phyloP scores from a whole-genome alignment of 495 filamentous ascomycete species.

The Penicillium goetzii region DNA sequence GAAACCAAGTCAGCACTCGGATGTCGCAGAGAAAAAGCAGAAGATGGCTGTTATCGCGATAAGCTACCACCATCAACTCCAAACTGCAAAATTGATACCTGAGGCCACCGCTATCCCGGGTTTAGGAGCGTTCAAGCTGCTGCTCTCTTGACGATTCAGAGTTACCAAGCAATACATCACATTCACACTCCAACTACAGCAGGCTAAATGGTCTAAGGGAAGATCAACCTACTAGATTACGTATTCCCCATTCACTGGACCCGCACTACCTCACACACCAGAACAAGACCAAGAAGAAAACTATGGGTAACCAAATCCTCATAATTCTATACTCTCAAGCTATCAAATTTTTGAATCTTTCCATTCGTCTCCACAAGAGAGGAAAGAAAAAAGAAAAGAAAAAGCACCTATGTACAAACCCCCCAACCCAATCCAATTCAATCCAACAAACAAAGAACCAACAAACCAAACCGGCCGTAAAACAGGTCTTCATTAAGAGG shows the following conservation, averaged over 20 bases:
- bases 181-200: too few species aligned
- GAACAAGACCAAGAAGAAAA: background rate
- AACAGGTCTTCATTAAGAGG: conserved; percentile 25
- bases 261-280: background rate
- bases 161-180: too few species aligned
- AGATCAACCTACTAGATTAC: too few species aligned
- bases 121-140: too few species aligned
- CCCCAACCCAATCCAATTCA: conserved; percentile 12
- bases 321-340: conserved; percentile 7
- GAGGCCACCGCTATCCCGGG: background rate
- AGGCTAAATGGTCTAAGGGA: too few species aligned
- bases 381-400: too few species aligned
- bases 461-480: conserved; percentile 16
- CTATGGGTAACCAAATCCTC: background rate
- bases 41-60: conserved; percentile 7
- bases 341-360: conserved; percentile 4
- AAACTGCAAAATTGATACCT: background rate
- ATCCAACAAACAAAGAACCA: conserved; percentile 3
- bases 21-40: background rate
- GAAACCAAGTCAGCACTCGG: background rate
- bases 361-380: background rate
- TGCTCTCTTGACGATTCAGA: too few species aligned
- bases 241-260: too few species aligned
- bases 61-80: background rate
- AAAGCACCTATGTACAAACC: conserved; percentile 3